Percentiles rank a stretch among this genome's conserved stretches.
These are phyloP conservation scores for Apiotrichum siamense DNA, from an alignment of 1,284 basidiomycete species.

Conservation along the genomic window DNA sequence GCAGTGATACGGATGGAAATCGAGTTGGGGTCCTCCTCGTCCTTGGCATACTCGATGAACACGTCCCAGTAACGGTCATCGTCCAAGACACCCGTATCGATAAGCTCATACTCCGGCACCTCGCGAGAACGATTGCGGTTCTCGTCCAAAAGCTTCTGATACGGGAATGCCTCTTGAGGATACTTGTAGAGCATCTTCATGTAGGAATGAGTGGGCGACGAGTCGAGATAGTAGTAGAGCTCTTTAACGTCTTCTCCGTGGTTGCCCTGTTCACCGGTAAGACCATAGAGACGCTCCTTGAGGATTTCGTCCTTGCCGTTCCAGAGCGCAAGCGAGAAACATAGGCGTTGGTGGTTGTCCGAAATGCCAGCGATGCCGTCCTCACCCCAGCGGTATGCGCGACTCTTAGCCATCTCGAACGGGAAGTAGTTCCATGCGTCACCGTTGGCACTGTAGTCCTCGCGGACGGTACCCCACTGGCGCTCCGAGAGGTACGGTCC, in stretches of 20 bases:
- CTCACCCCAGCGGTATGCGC: conserved; percentile 97
- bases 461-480: conserved; percentile 97
- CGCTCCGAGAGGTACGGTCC: conserved; percentile 94
- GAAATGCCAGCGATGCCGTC: conserved; percentile 94
- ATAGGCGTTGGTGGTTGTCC: conserved; percentile 92
- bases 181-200: conserved; percentile 99
- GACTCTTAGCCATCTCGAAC: conserved; percentile 86
- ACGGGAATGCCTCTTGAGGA: conserved; percentile 84
- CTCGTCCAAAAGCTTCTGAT: conserved; percentile 85
- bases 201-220: conserved; percentile 96
- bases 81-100: conserved; percentile 87
- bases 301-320: conserved; percentile 91
- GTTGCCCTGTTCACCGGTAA: conserved; percentile 92
- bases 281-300: conserved; percentile 90
- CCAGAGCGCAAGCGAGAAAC: conserved; percentile 87
- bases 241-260: conserved; percentile 99
- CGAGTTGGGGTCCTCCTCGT: conserved; percentile 81
- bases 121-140: conserved; percentile 75
- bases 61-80: conserved; percentile 97
- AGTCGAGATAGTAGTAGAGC: conserved; percentile 96
- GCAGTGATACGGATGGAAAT: conserved; percentile 89
- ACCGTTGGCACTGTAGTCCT: conserved; percentile 93
- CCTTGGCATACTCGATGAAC: conserved; percentile 80
- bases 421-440: conserved; percentile 98
- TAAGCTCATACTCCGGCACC: conserved; percentile 84